Evolutionary conservation across 176 grass and related monocot genomes (phyloP).

Genomic region (Luzula sylvatica): DNA sequence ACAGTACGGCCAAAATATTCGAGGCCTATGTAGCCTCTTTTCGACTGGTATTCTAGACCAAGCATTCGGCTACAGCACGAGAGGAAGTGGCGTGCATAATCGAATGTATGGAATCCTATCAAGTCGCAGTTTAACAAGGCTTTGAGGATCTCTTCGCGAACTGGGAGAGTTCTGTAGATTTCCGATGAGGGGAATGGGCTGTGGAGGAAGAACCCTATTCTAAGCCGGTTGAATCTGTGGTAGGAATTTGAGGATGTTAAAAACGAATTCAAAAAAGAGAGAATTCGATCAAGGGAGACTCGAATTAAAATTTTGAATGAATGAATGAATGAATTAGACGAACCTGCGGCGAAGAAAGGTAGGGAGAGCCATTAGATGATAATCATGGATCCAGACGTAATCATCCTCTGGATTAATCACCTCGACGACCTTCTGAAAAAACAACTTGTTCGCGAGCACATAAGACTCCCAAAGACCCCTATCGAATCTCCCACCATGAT

Average conservation of each 20-base stretch:
- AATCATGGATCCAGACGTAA: constrained; percentile 96
- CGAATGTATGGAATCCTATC: constrained; percentile 96
- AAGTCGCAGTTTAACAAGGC: constrained; percentile 94
- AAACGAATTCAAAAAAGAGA: no score
- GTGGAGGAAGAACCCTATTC: constrained; percentile 98
- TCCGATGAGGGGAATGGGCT: constrained; percentile 95
- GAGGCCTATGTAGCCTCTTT: constrained; percentile 89
- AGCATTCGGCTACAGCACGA: constrained; percentile 97
- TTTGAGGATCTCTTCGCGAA: constrained; percentile 92
- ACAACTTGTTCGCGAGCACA: constrained; percentile 84
- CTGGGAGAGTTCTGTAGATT: constrained; percentile 89
- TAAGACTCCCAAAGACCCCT: constrained; percentile 79
- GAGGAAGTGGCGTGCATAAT: constrained; percentile 96
- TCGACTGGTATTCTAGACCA: constrained; percentile 90
- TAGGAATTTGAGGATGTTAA: no score
- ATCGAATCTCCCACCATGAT: constrained; percentile 60
- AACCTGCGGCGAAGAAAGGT: constrained; percentile 76
- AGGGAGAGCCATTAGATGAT: constrained; percentile 97
- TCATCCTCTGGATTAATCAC: constrained; percentile 95
- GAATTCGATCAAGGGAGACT: no score
- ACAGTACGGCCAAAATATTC: constrained; percentile 98
- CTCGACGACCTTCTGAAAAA: constrained; percentile 84
- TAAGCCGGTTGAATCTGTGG: constrained; percentile 73
- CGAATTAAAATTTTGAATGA: no score
- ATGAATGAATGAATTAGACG: no score